These are phyloP conservation scores for Fusarium proliferatum DNA, from an alignment of 2,329 filamentous ascomycete species.

Conservation along the genomic window DNA sequence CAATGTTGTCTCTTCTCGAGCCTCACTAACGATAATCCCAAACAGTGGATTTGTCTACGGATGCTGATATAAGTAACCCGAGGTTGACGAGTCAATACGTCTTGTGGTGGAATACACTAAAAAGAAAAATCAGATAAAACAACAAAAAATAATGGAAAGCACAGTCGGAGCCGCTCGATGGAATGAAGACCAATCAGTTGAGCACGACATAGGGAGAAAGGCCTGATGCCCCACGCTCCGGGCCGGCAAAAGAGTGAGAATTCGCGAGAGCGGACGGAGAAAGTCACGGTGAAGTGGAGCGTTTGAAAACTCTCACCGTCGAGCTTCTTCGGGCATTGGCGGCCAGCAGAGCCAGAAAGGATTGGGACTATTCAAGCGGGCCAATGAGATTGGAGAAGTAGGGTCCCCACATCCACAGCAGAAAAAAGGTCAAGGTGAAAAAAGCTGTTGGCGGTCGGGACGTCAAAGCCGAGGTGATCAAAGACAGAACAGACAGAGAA, in stretches of 20 bases:
- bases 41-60: constrained; percentile 11
- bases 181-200: constrained; percentile 50
- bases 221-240: constrained; percentile 47
- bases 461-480: constrained; percentile 36
- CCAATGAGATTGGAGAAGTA: constrained; percentile 19
- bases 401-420: constrained; percentile 17
- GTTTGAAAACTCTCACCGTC: constrained; percentile 43
- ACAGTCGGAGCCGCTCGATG: constrained; percentile 37
- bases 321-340: constrained; percentile 39
- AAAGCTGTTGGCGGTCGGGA: constrained; percentile 38
- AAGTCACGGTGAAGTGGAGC: constrained; percentile 40
- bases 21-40: constrained; percentile 14
- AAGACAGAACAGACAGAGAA: constrained; percentile 7
- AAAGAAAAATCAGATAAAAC: constrained; percentile 24
- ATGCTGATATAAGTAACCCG: constrained; percentile 24
- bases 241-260: constrained; percentile 33
- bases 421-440: constrained; percentile 32
- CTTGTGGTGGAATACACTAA: constrained; percentile 14
- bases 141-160: constrained; percentile 5
- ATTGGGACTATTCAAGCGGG: constrained; percentile 34
- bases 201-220: constrained; percentile 44
- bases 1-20: constrained; percentile 18
- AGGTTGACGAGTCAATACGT: constrained; percentile 16
- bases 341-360: constrained; percentile 26
- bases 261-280: constrained; percentile 11